Conservation (phyloP, 2,329 filamentous ascomycete species). For the Alternaria panax region DNA sequence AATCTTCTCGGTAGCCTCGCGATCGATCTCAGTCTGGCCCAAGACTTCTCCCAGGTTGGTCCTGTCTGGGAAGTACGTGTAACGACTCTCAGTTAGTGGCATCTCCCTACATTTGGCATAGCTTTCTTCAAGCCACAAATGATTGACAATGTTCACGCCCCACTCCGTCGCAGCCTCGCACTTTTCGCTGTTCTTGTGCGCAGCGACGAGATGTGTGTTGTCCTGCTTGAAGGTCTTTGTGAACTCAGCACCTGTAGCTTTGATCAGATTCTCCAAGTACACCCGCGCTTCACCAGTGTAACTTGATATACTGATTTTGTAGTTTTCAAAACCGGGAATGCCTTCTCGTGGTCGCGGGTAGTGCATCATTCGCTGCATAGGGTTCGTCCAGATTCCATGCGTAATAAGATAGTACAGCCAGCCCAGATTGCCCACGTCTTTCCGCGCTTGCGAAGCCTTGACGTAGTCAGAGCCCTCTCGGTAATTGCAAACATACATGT, state of each 20-base stretch:
- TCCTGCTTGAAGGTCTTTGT: slow-evolving; percentile 95
- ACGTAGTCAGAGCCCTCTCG: slow-evolving; percentile 82
- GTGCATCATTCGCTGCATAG: slow-evolving; percentile 81
- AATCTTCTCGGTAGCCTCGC: slow-evolving; percentile 73
- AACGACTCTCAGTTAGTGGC: slow-evolving; percentile 74
- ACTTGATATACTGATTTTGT: slow-evolving; percentile 90
- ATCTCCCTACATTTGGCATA: slow-evolving; percentile 87
- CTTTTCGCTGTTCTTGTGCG: slow-evolving; percentile 89
- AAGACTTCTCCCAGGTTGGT: slow-evolving; percentile 95
- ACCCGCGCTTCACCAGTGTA: slow-evolving; percentile 93
- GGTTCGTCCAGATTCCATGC: slow-evolving; percentile 86
- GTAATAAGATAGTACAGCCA: slow-evolving; percentile 96
- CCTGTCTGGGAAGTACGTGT: slow-evolving; percentile 83
- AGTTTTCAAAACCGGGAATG: slow-evolving; percentile 77
- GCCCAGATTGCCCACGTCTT: slow-evolving; percentile 87
- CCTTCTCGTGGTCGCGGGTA: slow-evolving; percentile 83
- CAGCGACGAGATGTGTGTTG: slow-evolving; percentile 94
- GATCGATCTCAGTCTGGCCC: slow-evolving; percentile 84
- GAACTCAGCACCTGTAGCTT: slow-evolving; percentile 82
- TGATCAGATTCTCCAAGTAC: slow-evolving; percentile 91
- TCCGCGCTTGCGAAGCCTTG: slow-evolving; percentile 75
- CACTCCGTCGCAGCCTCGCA: slow-evolving; percentile 91
- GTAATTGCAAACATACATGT: slow-evolving; percentile 88
- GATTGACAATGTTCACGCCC: slow-evolving; percentile 89
- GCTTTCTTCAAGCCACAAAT: slow-evolving; percentile 96